phyloP scores from a whole-genome alignment of 345 rosid species.

The Isatis tinctoria region DNA sequence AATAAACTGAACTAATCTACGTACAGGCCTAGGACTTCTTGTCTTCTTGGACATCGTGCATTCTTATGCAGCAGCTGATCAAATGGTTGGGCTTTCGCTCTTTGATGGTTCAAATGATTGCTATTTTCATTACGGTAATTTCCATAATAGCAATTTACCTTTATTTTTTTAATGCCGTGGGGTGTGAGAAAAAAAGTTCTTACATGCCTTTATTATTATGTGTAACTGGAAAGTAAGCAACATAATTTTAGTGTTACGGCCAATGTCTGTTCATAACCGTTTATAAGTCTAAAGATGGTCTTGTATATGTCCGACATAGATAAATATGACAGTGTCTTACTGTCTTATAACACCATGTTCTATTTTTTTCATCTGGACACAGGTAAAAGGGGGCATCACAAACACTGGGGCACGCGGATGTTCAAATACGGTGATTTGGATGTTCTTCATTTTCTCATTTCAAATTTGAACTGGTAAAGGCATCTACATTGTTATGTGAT shows the following conservation, averaged over 20 bases:
- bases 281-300: not conserved
- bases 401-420: constrained; percentile 97
- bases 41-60: constrained; percentile 91
- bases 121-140: constrained; percentile 85
- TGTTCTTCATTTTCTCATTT: constrained; percentile 83
- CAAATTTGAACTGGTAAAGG: constrained; percentile 90
- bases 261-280: not conserved
- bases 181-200: constrained; percentile 5
- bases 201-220: constrained; percentile 9
- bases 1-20: constrained; percentile 38
- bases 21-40: constrained; percentile 74
- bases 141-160: not conserved
- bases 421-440: constrained; percentile 89
- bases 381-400: constrained; percentile 98
- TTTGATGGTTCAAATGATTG: constrained; percentile 98
- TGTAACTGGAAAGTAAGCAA: not conserved
- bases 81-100: constrained; percentile 87
- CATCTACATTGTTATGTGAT: not conserved
- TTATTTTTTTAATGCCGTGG: not conserved
- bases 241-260: not conserved
- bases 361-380: constrained; percentile 16
- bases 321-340: constrained; percentile 1
- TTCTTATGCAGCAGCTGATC: constrained; percentile 95
- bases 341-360: constrained; percentile 2
- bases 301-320: not conserved